Evolutionary conservation across 2,329 filamentous ascomycete species (phyloP).

Genomic region (Hymenoscyphus occultus): DNA sequence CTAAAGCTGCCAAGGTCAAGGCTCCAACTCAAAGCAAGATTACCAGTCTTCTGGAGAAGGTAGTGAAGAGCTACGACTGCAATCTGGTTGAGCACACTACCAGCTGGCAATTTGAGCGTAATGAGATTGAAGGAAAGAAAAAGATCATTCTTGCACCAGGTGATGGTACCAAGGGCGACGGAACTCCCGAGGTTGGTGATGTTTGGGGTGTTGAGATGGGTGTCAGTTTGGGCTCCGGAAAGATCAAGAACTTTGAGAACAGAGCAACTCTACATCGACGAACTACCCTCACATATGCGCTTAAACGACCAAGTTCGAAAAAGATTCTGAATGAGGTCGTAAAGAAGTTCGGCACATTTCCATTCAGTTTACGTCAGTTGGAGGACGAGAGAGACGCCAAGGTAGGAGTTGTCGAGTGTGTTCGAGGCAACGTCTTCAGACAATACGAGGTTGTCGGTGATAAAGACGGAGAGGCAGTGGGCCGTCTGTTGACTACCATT

Average conservation of each 20-base stretch:
- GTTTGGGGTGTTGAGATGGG: constrained; percentile 98
- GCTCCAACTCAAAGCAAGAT: constrained; percentile 83
- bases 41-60: constrained; percentile 82
- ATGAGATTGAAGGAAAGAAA: constrained; percentile 93
- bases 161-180: constrained; percentile 88
- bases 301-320: constrained; percentile 92
- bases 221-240: constrained; percentile 84
- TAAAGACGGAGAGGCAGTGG: constrained; percentile 82
- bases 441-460: constrained; percentile 96
- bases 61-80: constrained; percentile 86
- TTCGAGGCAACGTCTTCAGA: constrained; percentile 85
- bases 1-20: constrained; percentile 81
- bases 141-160: constrained; percentile 91
- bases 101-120: constrained; percentile 92
- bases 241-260: constrained; percentile 89
- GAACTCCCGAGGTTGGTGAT: constrained; percentile 81
- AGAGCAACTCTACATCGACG: constrained; percentile 89
- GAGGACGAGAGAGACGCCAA: constrained; percentile 94
- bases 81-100: constrained; percentile 97
- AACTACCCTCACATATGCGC: constrained; percentile 83
- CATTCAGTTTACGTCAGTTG: constrained; percentile 94
- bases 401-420: constrained; percentile 95
- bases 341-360: constrained; percentile 97
- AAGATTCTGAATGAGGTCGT: constrained; percentile 91
- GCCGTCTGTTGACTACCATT: constrained; percentile 83